Evolutionary conservation across 2,329 filamentous ascomycete genomes (phyloP), one percentile per base, ranked within the genome.

Genomic region (Nannizziopsis arthrosporioides): DNA sequence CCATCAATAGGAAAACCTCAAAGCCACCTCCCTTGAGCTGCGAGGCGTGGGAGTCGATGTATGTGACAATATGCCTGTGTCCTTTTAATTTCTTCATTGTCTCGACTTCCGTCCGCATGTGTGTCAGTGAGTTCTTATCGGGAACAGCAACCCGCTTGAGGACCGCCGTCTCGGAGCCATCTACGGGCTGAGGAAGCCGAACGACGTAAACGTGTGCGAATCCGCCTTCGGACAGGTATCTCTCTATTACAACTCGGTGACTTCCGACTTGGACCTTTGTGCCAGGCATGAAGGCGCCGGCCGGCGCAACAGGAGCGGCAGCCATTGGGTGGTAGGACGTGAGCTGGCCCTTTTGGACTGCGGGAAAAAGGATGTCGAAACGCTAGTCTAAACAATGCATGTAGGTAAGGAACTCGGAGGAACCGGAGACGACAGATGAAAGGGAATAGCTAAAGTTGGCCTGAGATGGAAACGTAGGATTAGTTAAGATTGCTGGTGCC

Each of bases 11-110:
- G 61, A 98, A 98, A 50, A 98, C 92, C 72, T 98, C 92, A 66
- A 94, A 98, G 50, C 92, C 92, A 37, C 89, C 89, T 44, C 85
- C 87, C 59, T 85, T 83, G 58, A 96, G 73, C 68, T 96, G 89
- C 12, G 88, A 95, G 34, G 92, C 92, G 68, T 98, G 92, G 56
- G 90, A 96, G 72, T 98, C 92, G 65, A 96, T 89, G 69, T 98
- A 98, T 51, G 84, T 95, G 59, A 98, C 92, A 62, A 98, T 96
- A 59, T 92, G 84, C 54, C 82, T 81, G 75, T 96, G 92, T 49
- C 92, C 92, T 73, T 94, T 94, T 59, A 98, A 76, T 68, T 92
- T 89, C 80, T 98, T 98, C 92, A 98, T 98, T 11, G 92, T 98
- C 72, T 98, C 92, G 58, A 98, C 92, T 74, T 98, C 92, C 56